Percentiles rank a stretch among this genome's conserved stretches.
These are phyloP conservation scores for Penicillium canariense DNA, from an alignment of 495 filamentous ascomycete species.

Conservation along the genomic window DNA sequence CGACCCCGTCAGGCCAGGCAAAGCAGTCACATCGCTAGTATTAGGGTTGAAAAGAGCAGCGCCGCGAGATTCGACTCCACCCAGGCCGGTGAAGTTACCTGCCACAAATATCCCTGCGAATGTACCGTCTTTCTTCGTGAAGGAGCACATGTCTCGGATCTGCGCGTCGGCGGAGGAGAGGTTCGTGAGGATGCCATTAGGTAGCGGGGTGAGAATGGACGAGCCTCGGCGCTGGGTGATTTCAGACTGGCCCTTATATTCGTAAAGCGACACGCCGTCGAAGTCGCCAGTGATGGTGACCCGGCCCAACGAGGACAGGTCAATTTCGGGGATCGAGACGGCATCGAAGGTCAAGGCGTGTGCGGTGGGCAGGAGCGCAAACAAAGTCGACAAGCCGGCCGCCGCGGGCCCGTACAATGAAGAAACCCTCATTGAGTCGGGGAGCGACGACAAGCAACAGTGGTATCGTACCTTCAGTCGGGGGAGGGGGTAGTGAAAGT, in stretches of 20 bases:
- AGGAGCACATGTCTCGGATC: conserved; percentile 84
- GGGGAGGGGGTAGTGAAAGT: neutral
- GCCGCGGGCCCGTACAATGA: conserved; percentile 57
- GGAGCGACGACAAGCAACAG: conserved; percentile 42
- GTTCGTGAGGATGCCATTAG: conserved; percentile 78
- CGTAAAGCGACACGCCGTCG: conserved; percentile 83
- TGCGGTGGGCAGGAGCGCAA: conserved; percentile 42
- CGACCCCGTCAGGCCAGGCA: conserved; percentile 76
- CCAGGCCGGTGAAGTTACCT: conserved; percentile 95
- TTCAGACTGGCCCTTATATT: conserved; percentile 77
- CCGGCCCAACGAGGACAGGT: conserved; percentile 76
- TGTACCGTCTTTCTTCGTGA: conserved; percentile 63
- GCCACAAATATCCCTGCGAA: conserved; percentile 76
- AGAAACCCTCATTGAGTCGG: conserved; percentile 53
- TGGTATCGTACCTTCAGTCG: conserved; percentile 7
- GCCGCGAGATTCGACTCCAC: conserved; percentile 68
- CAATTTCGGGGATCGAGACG: conserved; percentile 72
- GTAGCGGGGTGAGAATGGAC: conserved; percentile 75
- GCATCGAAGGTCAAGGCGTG: conserved; percentile 64
- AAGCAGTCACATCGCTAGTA: conserved; percentile 61
- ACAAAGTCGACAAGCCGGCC: conserved; percentile 44
- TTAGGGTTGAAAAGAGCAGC: conserved; percentile 77
- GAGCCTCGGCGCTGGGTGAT: conserved; percentile 69
- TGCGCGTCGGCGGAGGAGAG: conserved; percentile 74
- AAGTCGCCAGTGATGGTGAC: conserved; percentile 91